phyloP scores from a whole-genome alignment of 2,329 filamentous ascomycete genomes.

The Ceratocystis lukuohia region DNA sequence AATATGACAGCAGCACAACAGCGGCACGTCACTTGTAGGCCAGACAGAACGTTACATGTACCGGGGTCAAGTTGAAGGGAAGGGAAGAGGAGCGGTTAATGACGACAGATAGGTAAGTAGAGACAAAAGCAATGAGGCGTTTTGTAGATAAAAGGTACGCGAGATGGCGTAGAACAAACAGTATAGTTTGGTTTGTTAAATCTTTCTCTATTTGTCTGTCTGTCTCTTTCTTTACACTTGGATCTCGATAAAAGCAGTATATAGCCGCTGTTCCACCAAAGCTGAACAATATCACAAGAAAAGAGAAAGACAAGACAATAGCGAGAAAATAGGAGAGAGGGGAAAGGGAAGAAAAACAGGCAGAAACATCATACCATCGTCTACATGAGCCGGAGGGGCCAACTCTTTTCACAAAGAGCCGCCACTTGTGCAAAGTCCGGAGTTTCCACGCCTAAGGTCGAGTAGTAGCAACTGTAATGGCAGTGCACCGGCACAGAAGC shows the following conservation, averaged over 20 bases:
- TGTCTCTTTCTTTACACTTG: too few species aligned
- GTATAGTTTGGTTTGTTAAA: too few species aligned
- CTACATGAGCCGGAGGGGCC: constrained; percentile 18
- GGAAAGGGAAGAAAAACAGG: constrained; percentile 2
- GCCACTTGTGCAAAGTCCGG: neutral
- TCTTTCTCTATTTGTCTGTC: too few species aligned
- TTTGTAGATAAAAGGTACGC: neutral
- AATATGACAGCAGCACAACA: too few species aligned
- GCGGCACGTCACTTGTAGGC: neutral
- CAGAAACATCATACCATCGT: constrained; percentile 19
- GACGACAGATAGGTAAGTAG: neutral
- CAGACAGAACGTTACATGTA: neutral
- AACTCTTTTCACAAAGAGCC: constrained; percentile 17
- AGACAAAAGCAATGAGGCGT: neutral
- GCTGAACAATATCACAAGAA: neutral
- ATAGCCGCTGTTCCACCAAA: neutral
- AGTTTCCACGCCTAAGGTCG: neutral
- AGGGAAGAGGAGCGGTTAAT: too few species aligned
- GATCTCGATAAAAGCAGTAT: neutral
- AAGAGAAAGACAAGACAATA: neutral
- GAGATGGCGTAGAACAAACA: neutral
- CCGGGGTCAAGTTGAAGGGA: neutral
- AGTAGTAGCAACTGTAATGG: constrained; percentile 6
- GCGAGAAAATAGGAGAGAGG: neutral
- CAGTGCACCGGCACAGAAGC: neutral